Evolutionary conservation across 257 asterid species (phyloP), one percentile per base, ranked within the genome.

Genomic region (Asclepias syriaca): DNA sequence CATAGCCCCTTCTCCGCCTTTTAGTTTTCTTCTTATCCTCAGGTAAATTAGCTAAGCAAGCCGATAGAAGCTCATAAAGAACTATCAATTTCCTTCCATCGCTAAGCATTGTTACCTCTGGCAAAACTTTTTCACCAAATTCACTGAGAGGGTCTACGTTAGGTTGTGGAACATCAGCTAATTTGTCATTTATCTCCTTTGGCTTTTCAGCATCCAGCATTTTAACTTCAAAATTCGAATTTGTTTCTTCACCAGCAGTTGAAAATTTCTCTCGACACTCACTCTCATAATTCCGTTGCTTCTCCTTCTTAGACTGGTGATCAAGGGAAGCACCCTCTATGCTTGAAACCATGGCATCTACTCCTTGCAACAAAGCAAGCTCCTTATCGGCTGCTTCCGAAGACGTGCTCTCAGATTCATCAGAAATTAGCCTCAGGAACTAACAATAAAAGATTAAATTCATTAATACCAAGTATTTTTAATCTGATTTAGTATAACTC

Each of bases 401-500:
- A 50, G 93, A 82, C 65, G 69, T 48, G 29, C 77, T 85, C 70
- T 71, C 84, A 50, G 79, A 81, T 78, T 87, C 96, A 81, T 86
- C 93, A 3, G 89, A 77, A n/a, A 92, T 96, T 72, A 90, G 77
- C 87, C 93, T 87, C 77, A 92, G 54, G 79, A 87, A 87, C 98
- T 92, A 88, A 74, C 65, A 16, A 56, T 56, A 9, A 32, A 63
- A 55, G 21, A 54, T 54, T 8, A 2, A 55, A 56, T 8, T 40
- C 34, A 65, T 15, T 34, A 48, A 21, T 46, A 40, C 68, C 63
- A 64, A 49, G 15, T 57, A 59, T 27, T 27, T 12, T 5, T 1
- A 1, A 54, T 12, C 8, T 22, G 37, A 58, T 12, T 60, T 5
- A 12, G 2, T 34, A 63, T n/a, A 32, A 27, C 63, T 21, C 34